Evolutionary conservation across 305 asterid genomes (phyloP).

Genomic region (Solanum hybrid): DNA sequence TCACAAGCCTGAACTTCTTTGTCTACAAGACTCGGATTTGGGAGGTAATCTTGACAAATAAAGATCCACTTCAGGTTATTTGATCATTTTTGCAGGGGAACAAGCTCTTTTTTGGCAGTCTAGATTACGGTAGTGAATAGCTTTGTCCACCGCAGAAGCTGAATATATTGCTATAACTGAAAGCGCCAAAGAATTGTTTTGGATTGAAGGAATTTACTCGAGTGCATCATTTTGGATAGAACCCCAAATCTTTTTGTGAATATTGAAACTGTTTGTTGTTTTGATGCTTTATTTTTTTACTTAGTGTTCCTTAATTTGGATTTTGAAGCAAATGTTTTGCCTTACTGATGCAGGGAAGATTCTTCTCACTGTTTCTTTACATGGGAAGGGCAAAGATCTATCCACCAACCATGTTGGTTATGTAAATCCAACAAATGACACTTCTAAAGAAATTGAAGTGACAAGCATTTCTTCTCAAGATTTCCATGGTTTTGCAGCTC

Average conservation of each 20-base stretch:
- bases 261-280: not conserved
- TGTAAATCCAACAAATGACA: constrained; percentile 19
- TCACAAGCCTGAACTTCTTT: not conserved
- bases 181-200: not conserved
- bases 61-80: not conserved
- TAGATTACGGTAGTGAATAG: not conserved
- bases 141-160: not conserved
- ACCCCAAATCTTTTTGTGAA: not conserved
- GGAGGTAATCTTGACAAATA: not conserved
- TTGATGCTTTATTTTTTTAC: not conserved
- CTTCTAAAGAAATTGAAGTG: constrained; percentile 18
- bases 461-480: constrained; percentile 23
- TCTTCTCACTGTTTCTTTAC: constrained; percentile 60
- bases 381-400: constrained; percentile 39
- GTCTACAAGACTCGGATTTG: not conserved
- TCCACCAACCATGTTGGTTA: constrained; percentile 17
- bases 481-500: constrained; percentile 14
- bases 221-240: not conserved
- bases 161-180: not conserved
- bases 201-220: too few species aligned
- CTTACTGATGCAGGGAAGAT: constrained; percentile 47
- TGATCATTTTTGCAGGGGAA: not conserved
- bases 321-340: constrained; percentile 6
- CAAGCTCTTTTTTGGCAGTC: not conserved
- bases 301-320: not conserved